phyloP scores from a whole-genome alignment of 495 filamentous ascomycete genomes.

The Patellaria atrata region DNA sequence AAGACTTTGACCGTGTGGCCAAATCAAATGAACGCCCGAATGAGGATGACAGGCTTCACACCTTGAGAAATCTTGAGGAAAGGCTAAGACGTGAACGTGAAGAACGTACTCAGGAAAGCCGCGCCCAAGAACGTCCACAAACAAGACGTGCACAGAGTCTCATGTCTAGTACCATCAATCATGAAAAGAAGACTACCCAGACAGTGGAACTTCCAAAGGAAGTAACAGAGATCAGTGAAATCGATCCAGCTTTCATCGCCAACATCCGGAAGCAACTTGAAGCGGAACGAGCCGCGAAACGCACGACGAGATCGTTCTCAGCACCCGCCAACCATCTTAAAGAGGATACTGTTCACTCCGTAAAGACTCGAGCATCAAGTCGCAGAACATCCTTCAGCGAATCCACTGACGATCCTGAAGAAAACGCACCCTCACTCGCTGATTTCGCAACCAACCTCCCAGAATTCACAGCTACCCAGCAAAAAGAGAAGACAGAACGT shows the following conservation, averaged over 20 bases:
- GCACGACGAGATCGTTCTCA: constrained; percentile 4
- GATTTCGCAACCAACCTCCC: constrained; percentile 1
- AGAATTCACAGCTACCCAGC: constrained; percentile 7
- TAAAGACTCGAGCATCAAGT: constrained; percentile 23
- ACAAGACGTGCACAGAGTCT: not conserved
- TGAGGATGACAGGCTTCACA: too few species aligned
- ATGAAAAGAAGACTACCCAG: not conserved
- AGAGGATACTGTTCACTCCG: constrained; percentile 19
- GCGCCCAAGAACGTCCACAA: constrained; percentile 3
- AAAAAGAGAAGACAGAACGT: constrained; percentile 12
- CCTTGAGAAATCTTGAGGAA: too few species aligned
- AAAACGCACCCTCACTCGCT: constrained; percentile 15
- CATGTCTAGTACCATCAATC: constrained; percentile 4
- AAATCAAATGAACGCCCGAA: too few species aligned
- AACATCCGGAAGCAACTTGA: constrained; percentile 23
- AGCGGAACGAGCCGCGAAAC: constrained; percentile 17
- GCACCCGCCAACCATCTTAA: constrained; percentile 2
- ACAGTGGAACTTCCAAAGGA: constrained; percentile 10
- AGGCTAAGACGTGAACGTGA: not conserved
- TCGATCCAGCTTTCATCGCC: constrained; percentile 18
- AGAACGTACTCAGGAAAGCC: constrained; percentile 15
- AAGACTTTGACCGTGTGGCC: too few species aligned
- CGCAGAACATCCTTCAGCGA: constrained; percentile 2
- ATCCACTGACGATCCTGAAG: constrained; percentile 9
- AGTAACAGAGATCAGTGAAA: constrained; percentile 21